Evolutionary conservation across 306 rosid species (phyloP).

Genomic region (Myrica gale): DNA sequence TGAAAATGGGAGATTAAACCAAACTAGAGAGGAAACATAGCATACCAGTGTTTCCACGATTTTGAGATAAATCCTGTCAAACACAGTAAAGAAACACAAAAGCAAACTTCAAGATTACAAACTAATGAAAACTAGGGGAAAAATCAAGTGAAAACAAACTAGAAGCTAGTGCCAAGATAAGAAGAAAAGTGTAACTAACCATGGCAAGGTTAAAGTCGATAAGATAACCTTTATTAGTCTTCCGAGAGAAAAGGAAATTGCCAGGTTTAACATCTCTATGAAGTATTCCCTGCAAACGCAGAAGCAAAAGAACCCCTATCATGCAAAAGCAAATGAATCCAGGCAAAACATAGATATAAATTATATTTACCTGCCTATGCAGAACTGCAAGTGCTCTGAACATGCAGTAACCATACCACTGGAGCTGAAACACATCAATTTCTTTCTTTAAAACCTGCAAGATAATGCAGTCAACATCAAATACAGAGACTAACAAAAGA

Average conservation of each 20-base stretch:
- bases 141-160: slow-evolving; percentile 8
- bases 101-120: slow-evolving; percentile 7
- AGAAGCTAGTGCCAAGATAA: not conserved
- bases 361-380: slow-evolving; percentile 71
- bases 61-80: slow-evolving; percentile 51
- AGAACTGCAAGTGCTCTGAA: slow-evolving; percentile 72
- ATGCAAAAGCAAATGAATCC: not conserved
- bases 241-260: slow-evolving; percentile 82
- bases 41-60: slow-evolving; percentile 34
- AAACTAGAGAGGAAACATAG: slow-evolving; percentile 1
- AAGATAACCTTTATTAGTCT: slow-evolving; percentile 71
- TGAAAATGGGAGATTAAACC: not conserved
- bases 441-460: slow-evolving; percentile 74
- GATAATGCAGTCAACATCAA: slow-evolving; percentile 22
- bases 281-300: slow-evolving; percentile 56
- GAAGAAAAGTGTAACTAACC: slow-evolving; percentile 47
- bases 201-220: slow-evolving; percentile 87
- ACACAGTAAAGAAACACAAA: slow-evolving; percentile 22
- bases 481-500: not conserved
- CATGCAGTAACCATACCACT: slow-evolving; percentile 85
- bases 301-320: slow-evolving; percentile 18
- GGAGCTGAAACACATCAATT: slow-evolving; percentile 59
- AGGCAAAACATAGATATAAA: not conserved
- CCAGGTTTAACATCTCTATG: slow-evolving; percentile 94
- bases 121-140: not conserved